phyloP scores from a whole-genome alignment of 176 grass and related monocot genomes.

The Microstegium vimineum region DNA sequence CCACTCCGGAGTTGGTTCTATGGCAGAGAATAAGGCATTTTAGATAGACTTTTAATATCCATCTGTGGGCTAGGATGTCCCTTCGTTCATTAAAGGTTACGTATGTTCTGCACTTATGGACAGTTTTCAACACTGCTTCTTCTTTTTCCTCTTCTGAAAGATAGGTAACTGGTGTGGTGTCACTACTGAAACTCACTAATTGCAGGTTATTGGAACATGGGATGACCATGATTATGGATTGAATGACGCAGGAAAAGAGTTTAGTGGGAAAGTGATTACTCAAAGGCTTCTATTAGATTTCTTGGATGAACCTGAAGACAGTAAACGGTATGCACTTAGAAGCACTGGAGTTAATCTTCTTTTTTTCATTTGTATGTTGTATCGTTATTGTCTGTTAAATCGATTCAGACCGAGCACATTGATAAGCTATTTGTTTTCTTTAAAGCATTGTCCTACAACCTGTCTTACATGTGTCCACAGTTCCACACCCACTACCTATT shows the following conservation, averaged over 20 bases:
- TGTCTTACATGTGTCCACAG: neutral
- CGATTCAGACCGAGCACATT: neutral
- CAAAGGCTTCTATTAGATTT: constrained; percentile 95
- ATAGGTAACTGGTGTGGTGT: too few species aligned
- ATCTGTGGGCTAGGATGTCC: too few species aligned
- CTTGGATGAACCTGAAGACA: constrained; percentile 83
- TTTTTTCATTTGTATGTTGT: constrained; percentile 6
- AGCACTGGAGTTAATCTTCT: neutral
- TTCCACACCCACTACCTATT: neutral
- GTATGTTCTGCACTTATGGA: too few species aligned
- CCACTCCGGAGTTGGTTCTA: too few species aligned
- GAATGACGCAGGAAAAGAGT: constrained; percentile 97
- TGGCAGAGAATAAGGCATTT: too few species aligned
- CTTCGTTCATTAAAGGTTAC: neutral
- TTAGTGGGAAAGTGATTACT: constrained; percentile 46
- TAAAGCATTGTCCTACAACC: neutral
- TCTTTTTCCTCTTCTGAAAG: too few species aligned
- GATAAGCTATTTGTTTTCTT: neutral
- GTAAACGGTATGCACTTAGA: constrained; percentile 42
- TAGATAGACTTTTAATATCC: too few species aligned
- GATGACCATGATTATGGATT: constrained; percentile 99
- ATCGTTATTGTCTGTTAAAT: neutral
- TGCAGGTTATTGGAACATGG: constrained; percentile 95
- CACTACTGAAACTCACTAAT: neutral
- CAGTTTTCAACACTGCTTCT: too few species aligned